Percentiles rank a stretch among this genome's conserved stretches.
Conservation (phyloP, 305 asterid genomes). For the Euphrasia arctica region DNA sequence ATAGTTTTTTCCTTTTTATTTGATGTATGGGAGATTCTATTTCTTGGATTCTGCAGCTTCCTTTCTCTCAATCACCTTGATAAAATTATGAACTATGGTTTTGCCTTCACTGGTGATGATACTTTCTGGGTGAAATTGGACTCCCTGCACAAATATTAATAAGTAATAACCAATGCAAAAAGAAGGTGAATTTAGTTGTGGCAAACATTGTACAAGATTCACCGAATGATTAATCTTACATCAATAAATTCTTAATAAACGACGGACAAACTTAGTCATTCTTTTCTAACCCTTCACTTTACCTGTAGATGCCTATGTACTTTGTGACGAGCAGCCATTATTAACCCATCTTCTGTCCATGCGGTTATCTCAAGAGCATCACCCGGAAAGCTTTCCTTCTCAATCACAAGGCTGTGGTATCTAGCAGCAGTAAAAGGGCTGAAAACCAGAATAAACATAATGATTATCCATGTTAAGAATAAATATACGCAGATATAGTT, state of each 20-base stretch:
- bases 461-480: constrained; percentile 19
- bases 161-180: not conserved
- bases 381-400: constrained; percentile 70
- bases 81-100: constrained; percentile 61
- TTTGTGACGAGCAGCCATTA: constrained; percentile 96
- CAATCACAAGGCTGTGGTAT: constrained; percentile 95
- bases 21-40: constrained; percentile 18
- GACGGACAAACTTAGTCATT: too few relatives aligned
- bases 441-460: constrained; percentile 12
- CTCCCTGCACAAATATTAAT: constrained; percentile 49
- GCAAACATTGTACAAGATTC: too few relatives aligned
- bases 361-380: constrained; percentile 85
- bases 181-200: too few relatives aligned
- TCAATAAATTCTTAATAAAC: too few relatives aligned
- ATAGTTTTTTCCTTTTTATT: not conserved
- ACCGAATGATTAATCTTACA: not conserved
- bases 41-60: constrained; percentile 44
- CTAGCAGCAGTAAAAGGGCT: constrained; percentile 96
- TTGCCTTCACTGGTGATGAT: constrained; percentile 75
- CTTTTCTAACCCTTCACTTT: not conserved
- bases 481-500: not conserved
- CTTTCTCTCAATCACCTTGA: constrained; percentile 60
- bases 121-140: constrained; percentile 89
- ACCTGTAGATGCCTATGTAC: constrained; percentile 69
- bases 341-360: constrained; percentile 88